Evolutionary conservation across 129 eudicot genomes (phyloP), one percentile per base, ranked within the genome.

Genomic region (Centaurea solstitialis): DNA sequence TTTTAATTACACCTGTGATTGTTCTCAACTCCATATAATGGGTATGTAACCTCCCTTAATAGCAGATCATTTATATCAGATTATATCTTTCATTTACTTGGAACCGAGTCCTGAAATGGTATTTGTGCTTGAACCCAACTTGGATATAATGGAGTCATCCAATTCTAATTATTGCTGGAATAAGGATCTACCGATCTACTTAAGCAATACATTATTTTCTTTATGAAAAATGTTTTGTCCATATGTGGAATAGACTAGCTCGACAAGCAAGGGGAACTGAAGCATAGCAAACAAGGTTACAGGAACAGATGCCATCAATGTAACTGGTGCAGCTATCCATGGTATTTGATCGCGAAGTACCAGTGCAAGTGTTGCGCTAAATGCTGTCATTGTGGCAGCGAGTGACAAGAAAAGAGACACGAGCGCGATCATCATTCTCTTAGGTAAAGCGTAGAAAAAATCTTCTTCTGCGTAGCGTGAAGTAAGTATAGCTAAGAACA

Each of bases 201-300:
- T 6, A n/a, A 64, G 57, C 68, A 43, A 17, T 74, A 18, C 28
- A 61, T 67, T 26, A 75, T 37, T 76, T 28, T 74, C 68, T 73
- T 81, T 13, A 30, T 17, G 61, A 73, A 81, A 81, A 64, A 81
- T 81, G 74, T 73, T 73, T 40, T 78, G 83, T 24, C 87, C 86
- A 41, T 87, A 87, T 39, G 91, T 87, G 0, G 91, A 87, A 62
- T 50, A 72, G 2, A 83, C 67, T 78, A 87, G 71, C 76, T 85
- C 91, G 9, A 75, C 83, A 33, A 90, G 81, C 33, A 89, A 81
- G 1, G 91, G 94, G 68, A 84, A 88, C 78, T 90, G 92, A 50
- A 84, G 75, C 40, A 89, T 65, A 30, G 88, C 87, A 75, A 78
- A 84, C 67, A 84, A 73, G 11, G 78, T 78, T 35, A 78, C 83